A percentile compares a stretch with the other conserved stretches of the same genome.
Conservation (phyloP, 1,284 basidiomycete genomes). For the Melampsora americana region DNA sequence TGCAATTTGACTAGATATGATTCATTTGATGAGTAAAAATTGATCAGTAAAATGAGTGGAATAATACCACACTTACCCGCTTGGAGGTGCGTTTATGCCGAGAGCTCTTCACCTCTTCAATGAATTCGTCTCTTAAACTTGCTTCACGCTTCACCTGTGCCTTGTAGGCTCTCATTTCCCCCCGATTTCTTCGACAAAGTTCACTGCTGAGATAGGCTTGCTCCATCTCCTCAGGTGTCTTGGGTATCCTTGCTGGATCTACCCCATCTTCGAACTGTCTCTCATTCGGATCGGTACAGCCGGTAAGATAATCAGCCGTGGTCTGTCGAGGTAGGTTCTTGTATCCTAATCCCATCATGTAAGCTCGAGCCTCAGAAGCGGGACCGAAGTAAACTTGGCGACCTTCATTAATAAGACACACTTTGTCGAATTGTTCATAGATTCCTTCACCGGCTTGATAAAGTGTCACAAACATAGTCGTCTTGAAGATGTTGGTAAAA, state of each 20-base stretch:
- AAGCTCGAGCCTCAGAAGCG: conserved; percentile 46
- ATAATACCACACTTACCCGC: background rate
- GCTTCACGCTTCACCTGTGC: background rate
- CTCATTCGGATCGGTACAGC: conserved; percentile 46
- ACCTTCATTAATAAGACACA: conserved; percentile 53
- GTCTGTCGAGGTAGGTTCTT: conserved; percentile 48
- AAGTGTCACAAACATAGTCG: conserved; percentile 61
- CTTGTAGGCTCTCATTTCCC: conserved; percentile 66
- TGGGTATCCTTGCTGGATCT: conserved; percentile 48
- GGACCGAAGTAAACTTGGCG: conserved; percentile 51
- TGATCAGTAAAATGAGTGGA: too few species aligned
- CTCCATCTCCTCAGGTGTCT: conserved; percentile 56
- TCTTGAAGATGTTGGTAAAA: conserved; percentile 60
- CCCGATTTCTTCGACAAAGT: conserved; percentile 59
- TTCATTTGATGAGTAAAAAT: too few species aligned
- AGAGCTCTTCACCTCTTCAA: background rate
- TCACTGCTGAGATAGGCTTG: conserved; percentile 64
- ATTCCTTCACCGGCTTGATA: conserved; percentile 49
- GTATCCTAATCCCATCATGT: conserved; percentile 49
- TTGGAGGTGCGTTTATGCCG: background rate
- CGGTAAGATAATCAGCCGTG: conserved; percentile 49
- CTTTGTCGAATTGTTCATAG: conserved; percentile 53
- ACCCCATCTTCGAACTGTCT: conserved; percentile 13
- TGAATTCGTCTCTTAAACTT: background rate
- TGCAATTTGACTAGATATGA: too few species aligned